A percentile compares a stretch with the other conserved stretches of the same genome.
phyloP scores from a whole-genome alignment of 2,329 filamentous ascomycete genomes.

The Cercospora citrullina region DNA sequence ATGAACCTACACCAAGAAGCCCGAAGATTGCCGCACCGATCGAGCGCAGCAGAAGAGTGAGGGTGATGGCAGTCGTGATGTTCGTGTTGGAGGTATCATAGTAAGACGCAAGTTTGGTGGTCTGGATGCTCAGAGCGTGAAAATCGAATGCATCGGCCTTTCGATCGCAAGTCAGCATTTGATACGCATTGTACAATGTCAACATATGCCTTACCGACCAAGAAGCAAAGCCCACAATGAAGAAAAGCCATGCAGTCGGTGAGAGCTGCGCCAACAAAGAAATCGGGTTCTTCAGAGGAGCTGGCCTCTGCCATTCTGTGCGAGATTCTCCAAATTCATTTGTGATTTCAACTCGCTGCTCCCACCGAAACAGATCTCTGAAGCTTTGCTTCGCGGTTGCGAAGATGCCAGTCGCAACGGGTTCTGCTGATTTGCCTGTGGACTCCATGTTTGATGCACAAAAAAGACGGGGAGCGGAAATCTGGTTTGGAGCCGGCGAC shows the following conservation, averaged over 20 bases:
- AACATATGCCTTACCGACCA: conserved; percentile 50
- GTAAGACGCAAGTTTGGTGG: conserved; percentile 65
- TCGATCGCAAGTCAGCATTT: background rate
- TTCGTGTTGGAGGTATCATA: conserved; percentile 64
- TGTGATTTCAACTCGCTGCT: conserved; percentile 67
- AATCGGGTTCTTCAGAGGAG: conserved; percentile 69
- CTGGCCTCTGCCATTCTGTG: conserved; percentile 68
- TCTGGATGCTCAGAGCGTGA: conserved; percentile 76
- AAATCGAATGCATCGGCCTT: conserved; percentile 78
- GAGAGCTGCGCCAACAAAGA: conserved; percentile 65
- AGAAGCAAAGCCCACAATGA: conserved; percentile 70
- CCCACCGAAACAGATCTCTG: conserved; percentile 69
- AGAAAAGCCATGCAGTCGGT: conserved; percentile 69
- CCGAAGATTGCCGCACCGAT: conserved; percentile 76
- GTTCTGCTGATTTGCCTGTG: conserved; percentile 57
- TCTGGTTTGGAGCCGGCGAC: background rate
- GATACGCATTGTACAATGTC: background rate
- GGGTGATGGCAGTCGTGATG: conserved; percentile 72
- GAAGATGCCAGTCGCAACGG: conserved; percentile 64
- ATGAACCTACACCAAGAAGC: conserved; percentile 56
- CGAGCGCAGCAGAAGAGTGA: conserved; percentile 72
- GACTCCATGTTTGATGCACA: conserved; percentile 29
- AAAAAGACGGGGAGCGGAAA: background rate
- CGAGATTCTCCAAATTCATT: conserved; percentile 65
- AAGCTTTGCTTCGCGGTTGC: conserved; percentile 65